Evolutionary conservation across 139 green algal genomes (phyloP), one percentile per base, ranked within the genome.

Genomic region (Chlorella sorokiniana): DNA sequence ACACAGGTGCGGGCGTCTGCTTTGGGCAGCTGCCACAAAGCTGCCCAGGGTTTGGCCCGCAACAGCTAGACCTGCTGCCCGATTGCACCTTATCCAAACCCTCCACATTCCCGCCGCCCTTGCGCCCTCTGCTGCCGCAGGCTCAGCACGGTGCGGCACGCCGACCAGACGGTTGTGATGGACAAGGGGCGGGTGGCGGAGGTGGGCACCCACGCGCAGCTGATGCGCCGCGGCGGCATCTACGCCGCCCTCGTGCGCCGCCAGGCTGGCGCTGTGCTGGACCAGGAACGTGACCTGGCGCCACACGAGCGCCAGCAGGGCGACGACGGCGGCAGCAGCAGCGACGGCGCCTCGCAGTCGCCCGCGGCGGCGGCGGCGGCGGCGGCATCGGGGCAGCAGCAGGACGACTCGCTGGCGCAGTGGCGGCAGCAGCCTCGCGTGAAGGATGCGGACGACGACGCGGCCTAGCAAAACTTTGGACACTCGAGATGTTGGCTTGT

Each of bases 161-260:
- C 93, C 20, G 87, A 95, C 83, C 52, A 78, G 38, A 96, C 93
- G 29, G 79, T 93, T 75, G 92, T 96, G 42, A 91, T 96, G 87
- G 84, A 92, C n/a, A 87, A 85, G 14, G 95, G 94, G 0, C 82
- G 79, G 18, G 88, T 98, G 8, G 82, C 81, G 3, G 91, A 96
- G 88, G 61, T 83, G 78, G 93, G 93, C 38, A 92, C 71, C 23
- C 93, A 96, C 78, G 63, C 71, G 1, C 81, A 89, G 78, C 88
- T 96, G 35, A 54, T 94, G 38, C 37, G 44, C 8, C 44, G 51
- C 4, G 67, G 73, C 35, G 85, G 85, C 45, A 85, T 84, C 41
- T 90, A 90, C 67, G 77, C 84, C 5, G 62, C 73, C 7, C 81
- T 90, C 18, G 84, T 90, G 31, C 29, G n/a, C 29, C 84, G 84